Conservation (phyloP, 257 asterid species). For the Penstemon barbatus region DNA sequence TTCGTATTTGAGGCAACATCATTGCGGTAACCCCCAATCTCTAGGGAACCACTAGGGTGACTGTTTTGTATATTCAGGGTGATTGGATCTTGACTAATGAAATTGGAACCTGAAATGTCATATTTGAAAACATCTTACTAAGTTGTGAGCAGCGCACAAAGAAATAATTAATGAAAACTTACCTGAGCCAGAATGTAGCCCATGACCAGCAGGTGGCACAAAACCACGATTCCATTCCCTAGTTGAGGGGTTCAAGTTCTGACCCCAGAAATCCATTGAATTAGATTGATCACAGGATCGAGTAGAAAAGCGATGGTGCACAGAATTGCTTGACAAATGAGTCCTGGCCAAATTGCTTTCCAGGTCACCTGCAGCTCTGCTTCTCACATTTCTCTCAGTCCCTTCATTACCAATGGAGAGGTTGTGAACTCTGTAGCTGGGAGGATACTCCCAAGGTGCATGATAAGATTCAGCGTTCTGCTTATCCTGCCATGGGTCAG, state of each 20-base stretch:
- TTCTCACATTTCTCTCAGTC: slow-evolving; percentile 66
- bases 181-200: slow-evolving; percentile 54
- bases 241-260: slow-evolving; percentile 43
- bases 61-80: slow-evolving; percentile 35
- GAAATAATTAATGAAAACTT: slow-evolving; percentile 25
- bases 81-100: slow-evolving; percentile 50
- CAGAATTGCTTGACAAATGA: slow-evolving; percentile 43
- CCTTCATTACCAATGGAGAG: slow-evolving; percentile 62
- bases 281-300: slow-evolving; percentile 42
- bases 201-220: slow-evolving; percentile 47
- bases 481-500: slow-evolving; percentile 60
- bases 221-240: slow-evolving; percentile 53
- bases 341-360: slow-evolving; percentile 46
- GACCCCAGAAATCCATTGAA: slow-evolving; percentile 48
- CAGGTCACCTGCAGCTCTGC: slow-evolving; percentile 51
- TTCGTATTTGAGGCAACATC: slow-evolving; percentile 45
- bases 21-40: slow-evolving; percentile 44
- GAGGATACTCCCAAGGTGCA: slow-evolving; percentile 47
- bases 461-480: slow-evolving; percentile 52
- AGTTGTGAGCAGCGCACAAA: neutral
- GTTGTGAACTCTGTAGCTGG: slow-evolving; percentile 51
- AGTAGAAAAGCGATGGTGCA: slow-evolving; percentile 39
- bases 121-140: slow-evolving; percentile 28
- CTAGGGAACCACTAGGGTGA: slow-evolving; percentile 47
- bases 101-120: slow-evolving; percentile 49